phyloP scores from a whole-genome alignment of 139 green algal species.

The Micractinium sp. region DNA sequence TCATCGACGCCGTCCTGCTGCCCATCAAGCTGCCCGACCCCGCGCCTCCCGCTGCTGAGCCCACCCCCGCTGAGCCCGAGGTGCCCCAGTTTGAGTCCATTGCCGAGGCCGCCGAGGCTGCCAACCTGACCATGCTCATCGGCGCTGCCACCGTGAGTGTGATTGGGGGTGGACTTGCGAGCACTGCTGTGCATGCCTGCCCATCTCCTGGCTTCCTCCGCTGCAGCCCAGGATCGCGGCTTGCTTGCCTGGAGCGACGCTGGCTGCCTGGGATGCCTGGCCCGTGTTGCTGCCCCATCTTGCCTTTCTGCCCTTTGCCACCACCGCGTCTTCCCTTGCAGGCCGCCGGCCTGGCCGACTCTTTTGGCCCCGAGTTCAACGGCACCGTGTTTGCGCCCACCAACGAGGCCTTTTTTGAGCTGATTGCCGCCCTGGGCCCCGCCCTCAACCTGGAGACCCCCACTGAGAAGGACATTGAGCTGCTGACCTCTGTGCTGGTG shows the following conservation, averaged over 20 bases:
- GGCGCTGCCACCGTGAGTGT: neutral
- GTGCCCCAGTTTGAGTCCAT: neutral
- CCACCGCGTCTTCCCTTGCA: neutral
- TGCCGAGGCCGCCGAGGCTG: neutral
- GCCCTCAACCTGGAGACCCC: neutral
- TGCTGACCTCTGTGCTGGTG: constrained; percentile 1
- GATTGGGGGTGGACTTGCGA: neutral
- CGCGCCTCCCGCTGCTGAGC: no score
- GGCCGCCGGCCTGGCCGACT: neutral
- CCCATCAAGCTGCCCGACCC: no score
- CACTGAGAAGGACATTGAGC: neutral
- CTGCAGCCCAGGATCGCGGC: no score
- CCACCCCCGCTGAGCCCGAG: no score
- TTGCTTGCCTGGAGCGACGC: no score
- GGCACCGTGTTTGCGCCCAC: constrained; percentile 14
- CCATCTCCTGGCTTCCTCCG: neutral
- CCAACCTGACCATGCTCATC: neutral
- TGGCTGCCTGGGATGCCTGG: no score
- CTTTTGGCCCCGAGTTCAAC: neutral
- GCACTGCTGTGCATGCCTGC: neutral
- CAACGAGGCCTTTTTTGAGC: neutral
- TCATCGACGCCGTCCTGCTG: no score
- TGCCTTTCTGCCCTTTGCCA: neutral
- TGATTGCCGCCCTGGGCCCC: neutral
- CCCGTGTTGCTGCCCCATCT: neutral